A percentile compares a stretch with the other conserved stretches of the same genome.
Conservation (phyloP, 202 grass and related monocot species). For the Digitaria exilis region DNA sequence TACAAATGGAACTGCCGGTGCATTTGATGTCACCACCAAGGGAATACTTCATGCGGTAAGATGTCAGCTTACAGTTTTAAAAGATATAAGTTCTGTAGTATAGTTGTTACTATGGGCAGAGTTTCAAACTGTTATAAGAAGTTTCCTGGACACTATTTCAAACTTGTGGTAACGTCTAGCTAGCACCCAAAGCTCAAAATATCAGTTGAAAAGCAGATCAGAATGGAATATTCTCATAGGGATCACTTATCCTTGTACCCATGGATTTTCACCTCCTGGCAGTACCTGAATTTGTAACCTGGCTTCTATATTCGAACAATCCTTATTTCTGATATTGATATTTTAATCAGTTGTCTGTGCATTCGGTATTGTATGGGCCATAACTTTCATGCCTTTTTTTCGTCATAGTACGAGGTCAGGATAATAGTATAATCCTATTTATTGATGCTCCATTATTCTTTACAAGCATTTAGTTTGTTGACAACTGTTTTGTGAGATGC, state of each 20-base stretch:
- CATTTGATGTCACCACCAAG: conserved; percentile 99
- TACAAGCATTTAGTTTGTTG: not conserved
- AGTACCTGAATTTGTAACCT: not conserved
- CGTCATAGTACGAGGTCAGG: not conserved
- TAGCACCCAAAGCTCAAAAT: not conserved
- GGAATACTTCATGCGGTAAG: conserved; percentile 96
- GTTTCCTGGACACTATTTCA: not conserved
- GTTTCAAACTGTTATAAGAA: not conserved
- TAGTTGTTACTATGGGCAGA: not conserved
- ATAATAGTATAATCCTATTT: conserved; percentile 8
- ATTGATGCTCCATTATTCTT: conserved; percentile 9
- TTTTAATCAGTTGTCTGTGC: not conserved
- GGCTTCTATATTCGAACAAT: not conserved
- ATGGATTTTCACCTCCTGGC: not conserved
- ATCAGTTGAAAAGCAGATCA: not conserved
- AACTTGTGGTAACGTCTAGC: conserved; percentile 12
- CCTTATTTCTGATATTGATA: not conserved
- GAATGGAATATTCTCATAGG: not conserved
- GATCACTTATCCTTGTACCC: not conserved
- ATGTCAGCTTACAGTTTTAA: conserved; percentile 30
- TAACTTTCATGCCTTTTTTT: not conserved
- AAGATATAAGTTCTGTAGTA: not conserved
- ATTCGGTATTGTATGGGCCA: conserved; percentile 3
- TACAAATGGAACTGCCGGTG: conserved; percentile 84
- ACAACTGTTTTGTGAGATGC: not conserved